Conservation (phyloP, 768 basidiomycete species). For the Mycena haematopus region DNA sequence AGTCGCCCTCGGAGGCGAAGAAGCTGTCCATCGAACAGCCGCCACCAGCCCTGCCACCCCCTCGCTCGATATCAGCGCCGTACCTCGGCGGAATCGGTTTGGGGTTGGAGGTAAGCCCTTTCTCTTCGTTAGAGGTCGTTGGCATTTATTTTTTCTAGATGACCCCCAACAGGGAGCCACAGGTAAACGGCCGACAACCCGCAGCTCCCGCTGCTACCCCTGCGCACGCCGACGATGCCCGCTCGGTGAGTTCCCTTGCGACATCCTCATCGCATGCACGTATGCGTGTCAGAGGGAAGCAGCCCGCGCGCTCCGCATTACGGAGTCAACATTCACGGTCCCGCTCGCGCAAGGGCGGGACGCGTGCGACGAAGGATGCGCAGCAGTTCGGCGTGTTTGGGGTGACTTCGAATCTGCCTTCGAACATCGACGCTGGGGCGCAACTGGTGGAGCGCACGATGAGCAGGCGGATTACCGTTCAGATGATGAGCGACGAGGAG, state of each 20-base stretch:
- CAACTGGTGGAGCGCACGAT: constrained; percentile 28
- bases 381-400: constrained; percentile 13
- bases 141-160: neutral
- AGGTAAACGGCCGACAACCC: neutral
- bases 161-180: neutral
- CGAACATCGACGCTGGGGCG: constrained; percentile 21
- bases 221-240: constrained; percentile 15
- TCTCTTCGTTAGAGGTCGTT: neutral
- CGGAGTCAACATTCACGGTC: constrained; percentile 10
- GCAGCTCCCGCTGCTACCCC: neutral
- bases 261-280: constrained; percentile 22
- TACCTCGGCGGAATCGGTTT: constrained; percentile 9
- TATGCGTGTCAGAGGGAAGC: constrained; percentile 6
- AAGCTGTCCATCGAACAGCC: neutral
- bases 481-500: constrained; percentile 25
- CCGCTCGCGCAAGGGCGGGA: constrained; percentile 10
- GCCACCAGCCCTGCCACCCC: neutral
- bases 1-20: neutral
- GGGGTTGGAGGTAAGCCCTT: neutral
- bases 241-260: constrained; percentile 25
- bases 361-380: neutral
- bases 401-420: constrained; percentile 4
- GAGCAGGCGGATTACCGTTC: constrained; percentile 11
- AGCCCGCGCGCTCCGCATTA: constrained; percentile 5
- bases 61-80: constrained; percentile 5